phyloP scores from a whole-genome alignment of 1,284 basidiomycete species.

The Fomitopsis pinicola region DNA sequence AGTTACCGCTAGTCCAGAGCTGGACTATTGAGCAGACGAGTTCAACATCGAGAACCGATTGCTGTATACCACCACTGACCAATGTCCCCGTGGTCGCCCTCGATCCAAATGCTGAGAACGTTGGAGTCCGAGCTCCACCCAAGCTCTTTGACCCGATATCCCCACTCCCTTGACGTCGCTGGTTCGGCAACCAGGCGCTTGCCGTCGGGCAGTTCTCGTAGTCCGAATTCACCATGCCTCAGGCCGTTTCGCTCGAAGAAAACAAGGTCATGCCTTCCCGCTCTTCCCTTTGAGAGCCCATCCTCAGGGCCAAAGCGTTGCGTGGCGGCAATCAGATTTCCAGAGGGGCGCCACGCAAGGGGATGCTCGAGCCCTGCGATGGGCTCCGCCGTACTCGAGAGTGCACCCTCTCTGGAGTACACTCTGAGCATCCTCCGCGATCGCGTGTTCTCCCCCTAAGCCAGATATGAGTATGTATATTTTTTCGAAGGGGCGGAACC shows the following conservation, averaged over 20 bases:
- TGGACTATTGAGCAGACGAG: constrained; percentile 56
- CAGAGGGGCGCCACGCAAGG: constrained; percentile 86
- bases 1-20: constrained; percentile 94
- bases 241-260: constrained; percentile 97
- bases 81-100: constrained; percentile 61
- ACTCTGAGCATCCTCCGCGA: constrained; percentile 66
- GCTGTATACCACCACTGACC: constrained; percentile 35
- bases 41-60: background rate
- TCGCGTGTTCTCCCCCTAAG: background rate
- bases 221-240: constrained; percentile 84
- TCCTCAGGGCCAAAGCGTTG: constrained; percentile 68
- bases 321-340: constrained; percentile 79
- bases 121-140: constrained; percentile 90
- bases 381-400: constrained; percentile 85
- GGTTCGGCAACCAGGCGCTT: background rate
- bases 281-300: constrained; percentile 63
- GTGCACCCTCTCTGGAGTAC: constrained; percentile 74
- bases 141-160: constrained; percentile 72
- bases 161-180: constrained; percentile 36
- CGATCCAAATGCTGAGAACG: constrained; percentile 83
- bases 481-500: background rate
- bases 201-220: constrained; percentile 41
- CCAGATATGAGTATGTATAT: background rate
- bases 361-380: constrained; percentile 80
- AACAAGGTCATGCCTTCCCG: constrained; percentile 80